Base-by-base conservation (phyloP, 2,329 filamentous ascomycete genomes). In the Dothideomycetes sp. region DNA sequence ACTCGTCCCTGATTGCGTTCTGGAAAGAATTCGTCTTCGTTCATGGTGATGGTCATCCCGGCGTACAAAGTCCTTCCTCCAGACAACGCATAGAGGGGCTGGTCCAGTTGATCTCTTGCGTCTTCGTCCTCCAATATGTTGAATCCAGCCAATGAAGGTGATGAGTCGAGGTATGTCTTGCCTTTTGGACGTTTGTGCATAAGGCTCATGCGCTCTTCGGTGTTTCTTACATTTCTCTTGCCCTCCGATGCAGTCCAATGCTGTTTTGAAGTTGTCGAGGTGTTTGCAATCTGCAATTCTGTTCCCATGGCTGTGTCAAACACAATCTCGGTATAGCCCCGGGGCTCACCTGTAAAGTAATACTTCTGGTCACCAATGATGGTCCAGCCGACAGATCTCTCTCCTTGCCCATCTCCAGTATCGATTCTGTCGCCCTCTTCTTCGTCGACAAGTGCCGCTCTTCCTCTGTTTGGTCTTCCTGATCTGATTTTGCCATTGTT, bases 391-490 rank as follows among this genome's bases (percentile, higher is more conserved):
- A 47, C 53, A 13, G 39, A 45, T 4, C 41, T 44, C 9, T 50
- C 44, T 3, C 48, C 50, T 17, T 38, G 30, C 4, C 41, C 47
- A 12, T 47, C 25, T 4, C 42, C 19, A n/a, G 49, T 38, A 20
- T 38, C 41, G 34, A 55, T 44, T 12, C 10, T 19, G 5, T 12
- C 31, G 4, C 31, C 28, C 3, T 47, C 46, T 20, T 53, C 51
- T 2, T 48, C 13, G 38, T 45, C 54, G 3, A 44, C 16, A 13
- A 35, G 2, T 2, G 61, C 63, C 8, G 57, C 48, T 4, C 60
- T 57, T 4, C 63, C 64, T n/a, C 62, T 51, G 39, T 64, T 61
- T 15, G 47, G 41, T n/a, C 64, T 54, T 11, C 45, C 49, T 3
- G 45, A 32, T 12, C 51, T 55, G 34, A 65, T 50, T 13, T 50